Base-by-base conservation (phyloP, 257 asterid species). In the Jacaranda copaia region DNA sequence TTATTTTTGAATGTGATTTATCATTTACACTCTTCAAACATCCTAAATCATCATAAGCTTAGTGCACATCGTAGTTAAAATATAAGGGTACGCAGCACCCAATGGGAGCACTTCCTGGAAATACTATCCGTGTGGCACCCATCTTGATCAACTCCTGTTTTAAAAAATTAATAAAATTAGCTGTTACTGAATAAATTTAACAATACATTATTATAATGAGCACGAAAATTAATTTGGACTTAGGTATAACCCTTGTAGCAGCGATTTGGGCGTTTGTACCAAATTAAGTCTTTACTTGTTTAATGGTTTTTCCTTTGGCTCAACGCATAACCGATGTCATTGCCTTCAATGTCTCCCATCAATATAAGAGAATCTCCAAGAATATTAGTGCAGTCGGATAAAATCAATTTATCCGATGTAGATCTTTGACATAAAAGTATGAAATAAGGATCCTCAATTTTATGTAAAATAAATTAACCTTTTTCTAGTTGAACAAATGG, bases 271-370 rank as follows among this genome's bases (percentile, higher is more conserved):
- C 82, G 1, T 51, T 8, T 25, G 48, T 53, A 13, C 76, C 40
- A 8, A 0, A 11, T 4, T 70, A 81, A 39, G 58, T 46, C 39
- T 9, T 32, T 0, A 53, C 76, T 79, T 85, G 84, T 16, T 72
- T 61, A 3, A 40, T 56, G 19, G 88, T 75, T 32, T 55, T 78
- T 4, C 81, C 81, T n/a, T 5, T 74, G 77, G 4, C 56, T 4
- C 4, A 83, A 56, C 8, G 83, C 64, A n/a, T 65, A 43, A 4
- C 48, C 63, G 16, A 77, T 14, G 62, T 87, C 89, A 25, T 85
- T 79, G 16, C 78, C 77, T 43, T 87, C 86, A 0, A 67, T n/a
- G 25, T 32, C 59, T 0, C 82, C 85, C 10, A 87, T 36, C 35
- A 78, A 49, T 13, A 83, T 9, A n/a, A 79, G 69, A 5, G 89